Conservation (phyloP, 2,329 filamentous ascomycete genomes). For the Biscogniauxia sp. region DNA sequence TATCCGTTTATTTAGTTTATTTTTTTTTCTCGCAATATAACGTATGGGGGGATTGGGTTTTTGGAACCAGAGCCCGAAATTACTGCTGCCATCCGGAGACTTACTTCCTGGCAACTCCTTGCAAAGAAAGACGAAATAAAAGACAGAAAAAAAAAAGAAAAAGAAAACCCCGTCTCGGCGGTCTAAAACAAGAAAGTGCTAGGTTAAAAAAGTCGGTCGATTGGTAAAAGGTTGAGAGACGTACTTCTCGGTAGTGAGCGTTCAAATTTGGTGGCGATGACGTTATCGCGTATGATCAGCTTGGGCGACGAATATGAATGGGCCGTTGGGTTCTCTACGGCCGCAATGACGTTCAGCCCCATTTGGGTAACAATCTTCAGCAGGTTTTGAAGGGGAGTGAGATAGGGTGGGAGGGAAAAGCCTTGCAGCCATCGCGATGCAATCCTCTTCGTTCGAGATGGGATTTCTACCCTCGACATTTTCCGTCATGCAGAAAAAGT, state of each 20-base stretch:
- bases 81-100: neutral
- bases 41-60: neutral
- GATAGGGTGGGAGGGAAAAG: neutral
- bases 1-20: too few species aligned
- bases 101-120: too few species aligned
- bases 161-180: neutral
- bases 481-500: too few species aligned
- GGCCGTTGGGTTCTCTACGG: neutral
- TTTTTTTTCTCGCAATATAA: neutral
- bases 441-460: neutral
- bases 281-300: constrained; percentile 17
- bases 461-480: neutral
- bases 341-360: constrained; percentile 13
- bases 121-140: too few species aligned
- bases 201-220: neutral
- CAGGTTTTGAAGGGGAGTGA: neutral
- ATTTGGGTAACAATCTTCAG: neutral
- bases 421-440: neutral
- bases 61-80: neutral
- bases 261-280: constrained; percentile 15
- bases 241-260: constrained; percentile 1
- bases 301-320: neutral
- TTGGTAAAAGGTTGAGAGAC: neutral
- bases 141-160: too few species aligned
- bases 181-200: neutral